A percentile compares a stretch with the other conserved stretches of the same genome.
These are phyloP conservation scores for Fabrea salina DNA, from an alignment of 169 alveolate species.

Conservation along the genomic window DNA sequence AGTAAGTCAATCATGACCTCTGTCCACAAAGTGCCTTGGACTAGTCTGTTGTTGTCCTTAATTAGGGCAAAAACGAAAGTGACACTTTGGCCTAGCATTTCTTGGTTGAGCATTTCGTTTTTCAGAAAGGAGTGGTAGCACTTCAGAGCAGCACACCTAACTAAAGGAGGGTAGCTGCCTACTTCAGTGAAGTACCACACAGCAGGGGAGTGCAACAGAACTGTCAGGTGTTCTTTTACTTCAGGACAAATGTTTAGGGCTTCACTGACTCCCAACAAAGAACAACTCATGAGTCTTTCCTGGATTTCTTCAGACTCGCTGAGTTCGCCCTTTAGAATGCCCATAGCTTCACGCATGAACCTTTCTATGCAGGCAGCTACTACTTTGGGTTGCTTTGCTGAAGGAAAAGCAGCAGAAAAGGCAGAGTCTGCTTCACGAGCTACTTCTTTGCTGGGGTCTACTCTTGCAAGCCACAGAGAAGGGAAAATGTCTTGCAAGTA, in stretches of 20 bases:
- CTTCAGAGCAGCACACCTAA: not conserved
- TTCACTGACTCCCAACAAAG: not conserved
- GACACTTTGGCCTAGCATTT: not conserved
- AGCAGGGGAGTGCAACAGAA: not conserved
- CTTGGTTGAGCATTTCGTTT: not conserved
- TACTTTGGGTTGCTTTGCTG: not conserved
- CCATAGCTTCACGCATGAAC: not conserved
- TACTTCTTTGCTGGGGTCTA: not conserved
- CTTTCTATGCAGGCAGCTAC: slow-evolving; percentile 7
- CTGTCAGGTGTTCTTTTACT: not conserved
- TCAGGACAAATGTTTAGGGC: not conserved
- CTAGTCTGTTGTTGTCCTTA: not conserved
- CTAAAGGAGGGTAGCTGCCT: not conserved
- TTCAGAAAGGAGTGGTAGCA: not conserved
- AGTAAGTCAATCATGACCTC: not conserved
- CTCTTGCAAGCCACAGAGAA: slow-evolving; percentile 4
- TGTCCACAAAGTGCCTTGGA: not conserved
- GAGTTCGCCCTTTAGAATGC: not conserved
- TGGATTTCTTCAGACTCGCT: not conserved
- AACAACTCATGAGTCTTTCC: not conserved
- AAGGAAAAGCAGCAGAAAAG: slow-evolving; percentile 16
- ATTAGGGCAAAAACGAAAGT: not conserved
- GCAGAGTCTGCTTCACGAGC: not conserved
- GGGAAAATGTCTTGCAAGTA: slow-evolving; percentile 7
- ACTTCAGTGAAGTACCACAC: not conserved